A percentile compares a stretch with the other conserved stretches of the same genome.
Evolutionary conservation across 208 protist genomes (phyloP).

Genomic region (Leptomonas pyrrhocoris): DNA sequence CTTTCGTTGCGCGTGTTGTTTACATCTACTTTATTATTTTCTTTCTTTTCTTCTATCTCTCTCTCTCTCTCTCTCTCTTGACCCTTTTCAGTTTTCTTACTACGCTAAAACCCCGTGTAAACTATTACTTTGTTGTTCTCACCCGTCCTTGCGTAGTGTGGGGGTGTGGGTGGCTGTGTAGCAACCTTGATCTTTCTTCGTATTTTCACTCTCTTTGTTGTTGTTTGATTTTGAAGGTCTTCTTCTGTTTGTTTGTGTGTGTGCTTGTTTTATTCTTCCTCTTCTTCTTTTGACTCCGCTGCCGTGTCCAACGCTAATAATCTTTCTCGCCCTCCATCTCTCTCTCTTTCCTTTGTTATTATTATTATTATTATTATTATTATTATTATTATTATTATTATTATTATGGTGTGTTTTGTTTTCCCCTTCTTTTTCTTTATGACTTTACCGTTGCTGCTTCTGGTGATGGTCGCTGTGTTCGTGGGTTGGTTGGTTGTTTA

Average conservation of each 20-base stretch:
- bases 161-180: too few species aligned
- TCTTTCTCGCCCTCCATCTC: too few species aligned
- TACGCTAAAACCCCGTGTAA: too few species aligned
- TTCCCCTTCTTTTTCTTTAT: constrained; percentile 18
- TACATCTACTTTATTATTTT: background rate
- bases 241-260: too few species aligned
- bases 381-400: too few species aligned
- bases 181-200: too few species aligned
- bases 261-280: too few species aligned
- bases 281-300: constrained; percentile 20
- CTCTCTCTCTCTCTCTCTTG: background rate
- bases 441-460: background rate
- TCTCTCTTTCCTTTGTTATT: constrained; percentile 19
- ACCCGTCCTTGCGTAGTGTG: background rate
- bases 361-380: constrained; percentile 17
- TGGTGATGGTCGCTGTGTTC: too few species aligned
- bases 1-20: background rate
- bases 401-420: background rate
- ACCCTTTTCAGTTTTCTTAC: background rate
- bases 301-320: too few species aligned
- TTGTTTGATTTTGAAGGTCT: too few species aligned
- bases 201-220: too few species aligned
- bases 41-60: background rate
- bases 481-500: too few species aligned
- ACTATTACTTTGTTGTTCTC: background rate